Evolutionary conservation across 495 filamentous ascomycete genomes (phyloP).

Genomic region (Penicillium odoratum): DNA sequence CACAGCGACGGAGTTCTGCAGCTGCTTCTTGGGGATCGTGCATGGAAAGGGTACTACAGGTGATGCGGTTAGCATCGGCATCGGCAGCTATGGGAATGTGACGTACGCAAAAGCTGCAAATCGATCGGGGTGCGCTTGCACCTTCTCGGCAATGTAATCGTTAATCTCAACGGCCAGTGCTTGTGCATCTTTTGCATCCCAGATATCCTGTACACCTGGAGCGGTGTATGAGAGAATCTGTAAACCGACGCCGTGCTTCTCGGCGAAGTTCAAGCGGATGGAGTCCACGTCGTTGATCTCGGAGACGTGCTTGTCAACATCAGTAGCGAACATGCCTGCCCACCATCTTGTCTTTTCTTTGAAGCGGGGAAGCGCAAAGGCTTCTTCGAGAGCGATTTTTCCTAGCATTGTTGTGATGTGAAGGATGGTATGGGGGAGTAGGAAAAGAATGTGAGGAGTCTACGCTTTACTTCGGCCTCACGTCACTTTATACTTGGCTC

Average conservation of each 20-base stretch:
- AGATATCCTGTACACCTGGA: slow-evolving; percentile 59
- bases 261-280: slow-evolving; percentile 51
- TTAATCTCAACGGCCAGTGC: slow-evolving; percentile 53
- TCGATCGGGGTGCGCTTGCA: slow-evolving; percentile 49
- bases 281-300: slow-evolving; percentile 53
- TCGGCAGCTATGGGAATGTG: neutral
- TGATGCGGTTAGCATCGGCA: too few species aligned
- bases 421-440: neutral
- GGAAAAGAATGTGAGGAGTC: neutral
- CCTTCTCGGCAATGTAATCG: slow-evolving; percentile 55
- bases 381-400: slow-evolving; percentile 55
- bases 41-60: slow-evolving; percentile 49
- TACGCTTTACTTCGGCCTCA: too few species aligned
- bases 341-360: slow-evolving; percentile 50
- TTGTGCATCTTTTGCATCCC: slow-evolving; percentile 46
- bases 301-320: slow-evolving; percentile 40
- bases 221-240: slow-evolving; percentile 58
- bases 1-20: slow-evolving; percentile 54
- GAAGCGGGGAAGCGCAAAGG: slow-evolving; percentile 49
- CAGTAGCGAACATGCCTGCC: slow-evolving; percentile 46
- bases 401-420: slow-evolving; percentile 42
- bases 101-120: slow-evolving; percentile 58
- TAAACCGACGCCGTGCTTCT: slow-evolving; percentile 60
- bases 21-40: slow-evolving; percentile 56
- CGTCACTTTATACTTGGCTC: neutral